phyloP scores from a whole-genome alignment of 2,329 filamentous ascomycete species.

The Ophiosphaerella herpotricha region DNA sequence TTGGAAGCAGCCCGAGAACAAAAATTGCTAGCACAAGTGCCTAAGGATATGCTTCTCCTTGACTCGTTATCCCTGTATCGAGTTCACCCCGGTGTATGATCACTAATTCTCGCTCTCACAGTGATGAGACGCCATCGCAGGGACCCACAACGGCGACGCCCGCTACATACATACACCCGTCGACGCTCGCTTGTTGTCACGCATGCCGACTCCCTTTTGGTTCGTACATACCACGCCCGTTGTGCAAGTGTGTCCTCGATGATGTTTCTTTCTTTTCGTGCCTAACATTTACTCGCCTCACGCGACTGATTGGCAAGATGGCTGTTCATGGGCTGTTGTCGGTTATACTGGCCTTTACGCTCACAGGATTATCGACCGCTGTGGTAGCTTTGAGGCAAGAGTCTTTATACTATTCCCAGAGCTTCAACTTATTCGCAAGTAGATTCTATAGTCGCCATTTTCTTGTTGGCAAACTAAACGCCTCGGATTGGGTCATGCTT shows the following conservation, averaged over 20 bases:
- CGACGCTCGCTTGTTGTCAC: neutral
- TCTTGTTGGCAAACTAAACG: constrained; percentile 29
- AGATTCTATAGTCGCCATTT: constrained; percentile 40
- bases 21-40: constrained; percentile 5
- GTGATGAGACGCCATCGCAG: neutral
- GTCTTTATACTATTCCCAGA: neutral
- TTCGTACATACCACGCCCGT: constrained; percentile 4
- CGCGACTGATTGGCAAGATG: constrained; percentile 11
- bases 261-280: neutral
- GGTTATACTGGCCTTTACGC: constrained; percentile 27
- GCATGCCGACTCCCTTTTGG: neutral
- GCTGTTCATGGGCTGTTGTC: constrained; percentile 29
- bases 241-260: constrained; percentile 7
- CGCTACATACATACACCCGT: neutral
- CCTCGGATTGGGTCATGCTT: constrained; percentile 38
- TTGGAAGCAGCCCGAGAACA: neutral
- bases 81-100: constrained; percentile 3
- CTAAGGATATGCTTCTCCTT: constrained; percentile 10
- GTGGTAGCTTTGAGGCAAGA: constrained; percentile 36
- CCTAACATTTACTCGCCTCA: neutral
- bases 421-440: constrained; percentile 5
- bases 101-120: neutral
- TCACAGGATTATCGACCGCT: constrained; percentile 35
- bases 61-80: constrained; percentile 19
- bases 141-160: neutral